phyloP scores from a whole-genome alignment of 805 yeast species.

The Kuraishia ogatae region DNA sequence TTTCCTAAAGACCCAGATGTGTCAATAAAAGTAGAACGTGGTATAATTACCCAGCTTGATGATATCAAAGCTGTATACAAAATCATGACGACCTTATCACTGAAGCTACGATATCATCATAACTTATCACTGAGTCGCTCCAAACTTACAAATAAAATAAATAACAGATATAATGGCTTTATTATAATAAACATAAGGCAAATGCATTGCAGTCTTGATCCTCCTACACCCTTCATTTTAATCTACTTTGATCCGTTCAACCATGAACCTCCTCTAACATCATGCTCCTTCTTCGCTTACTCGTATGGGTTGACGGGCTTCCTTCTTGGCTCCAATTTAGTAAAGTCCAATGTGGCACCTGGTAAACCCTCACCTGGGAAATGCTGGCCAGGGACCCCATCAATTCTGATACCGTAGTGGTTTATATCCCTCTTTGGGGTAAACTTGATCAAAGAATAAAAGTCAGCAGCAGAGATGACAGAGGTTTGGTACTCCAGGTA shows the following conservation, averaged over 20 bases:
- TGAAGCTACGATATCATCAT: too few relatives aligned
- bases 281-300: background rate
- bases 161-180: background rate
- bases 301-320: conserved; percentile 16
- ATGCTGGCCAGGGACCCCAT: conserved; percentile 22
- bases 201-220: background rate
- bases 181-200: background rate
- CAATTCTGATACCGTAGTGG: conserved; percentile 11
- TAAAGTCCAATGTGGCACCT: conserved; percentile 19
- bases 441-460: background rate
- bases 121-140: too few relatives aligned
- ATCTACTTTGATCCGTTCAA: background rate
- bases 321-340: conserved; percentile 22
- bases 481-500: conserved; percentile 2
- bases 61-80: too few relatives aligned
- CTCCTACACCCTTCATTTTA: background rate
- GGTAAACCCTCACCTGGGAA: conserved; percentile 18
- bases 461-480: background rate
- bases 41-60: too few relatives aligned
- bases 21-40: too few relatives aligned
- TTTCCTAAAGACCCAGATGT: too few relatives aligned
- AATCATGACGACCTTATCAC: too few relatives aligned
- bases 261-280: too few relatives aligned
- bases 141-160: too few relatives aligned
- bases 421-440: conserved; percentile 7